phyloP scores from a whole-genome alignment of 495 filamentous ascomycete genomes.

The Penicillium lividum region DNA sequence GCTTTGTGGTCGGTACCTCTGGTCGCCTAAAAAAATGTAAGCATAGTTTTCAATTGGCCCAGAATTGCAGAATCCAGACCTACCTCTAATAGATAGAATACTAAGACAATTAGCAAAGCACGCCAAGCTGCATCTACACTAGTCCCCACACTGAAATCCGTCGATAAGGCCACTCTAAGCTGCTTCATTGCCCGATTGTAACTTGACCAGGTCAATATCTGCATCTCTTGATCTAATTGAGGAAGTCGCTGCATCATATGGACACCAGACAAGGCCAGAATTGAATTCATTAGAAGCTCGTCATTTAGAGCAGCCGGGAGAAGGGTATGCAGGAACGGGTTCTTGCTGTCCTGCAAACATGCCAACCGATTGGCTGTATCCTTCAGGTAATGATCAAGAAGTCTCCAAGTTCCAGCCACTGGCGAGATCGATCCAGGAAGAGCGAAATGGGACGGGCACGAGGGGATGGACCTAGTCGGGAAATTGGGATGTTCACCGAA shows the following conservation, averaged over 20 bases:
- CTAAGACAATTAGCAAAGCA: constrained; percentile 19
- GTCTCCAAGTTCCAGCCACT: constrained; percentile 16
- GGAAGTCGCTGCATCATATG: constrained; percentile 22
- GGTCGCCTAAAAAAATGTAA: constrained; percentile 18
- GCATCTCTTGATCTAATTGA: constrained; percentile 7
- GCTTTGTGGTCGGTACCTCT: constrained; percentile 19
- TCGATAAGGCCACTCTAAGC: constrained; percentile 14
- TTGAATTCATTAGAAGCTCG: constrained; percentile 24
- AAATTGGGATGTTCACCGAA: constrained; percentile 9
- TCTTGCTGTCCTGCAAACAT: constrained; percentile 19
- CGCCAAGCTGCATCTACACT: constrained; percentile 17
- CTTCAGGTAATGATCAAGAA: constrained; percentile 22
- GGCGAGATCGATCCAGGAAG: constrained; percentile 12
- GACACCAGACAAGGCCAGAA: constrained; percentile 18
- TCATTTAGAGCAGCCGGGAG: constrained; percentile 20
- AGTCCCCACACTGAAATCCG: neutral
- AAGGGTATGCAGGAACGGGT: constrained; percentile 23
- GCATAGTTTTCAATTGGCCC: neutral
- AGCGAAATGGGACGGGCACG: constrained; percentile 9
- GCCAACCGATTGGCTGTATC: constrained; percentile 18
- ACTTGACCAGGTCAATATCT: constrained; percentile 17
- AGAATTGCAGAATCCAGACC: neutral
- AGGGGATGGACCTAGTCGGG: constrained; percentile 12
- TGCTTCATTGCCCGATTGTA: constrained; percentile 19
- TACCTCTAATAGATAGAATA: constrained; percentile 26